A percentile compares a stretch with the other conserved stretches of the same genome.
Evolutionary conservation across 495 filamentous ascomycete species (phyloP).

Genomic region (Terfezia boudieri): DNA sequence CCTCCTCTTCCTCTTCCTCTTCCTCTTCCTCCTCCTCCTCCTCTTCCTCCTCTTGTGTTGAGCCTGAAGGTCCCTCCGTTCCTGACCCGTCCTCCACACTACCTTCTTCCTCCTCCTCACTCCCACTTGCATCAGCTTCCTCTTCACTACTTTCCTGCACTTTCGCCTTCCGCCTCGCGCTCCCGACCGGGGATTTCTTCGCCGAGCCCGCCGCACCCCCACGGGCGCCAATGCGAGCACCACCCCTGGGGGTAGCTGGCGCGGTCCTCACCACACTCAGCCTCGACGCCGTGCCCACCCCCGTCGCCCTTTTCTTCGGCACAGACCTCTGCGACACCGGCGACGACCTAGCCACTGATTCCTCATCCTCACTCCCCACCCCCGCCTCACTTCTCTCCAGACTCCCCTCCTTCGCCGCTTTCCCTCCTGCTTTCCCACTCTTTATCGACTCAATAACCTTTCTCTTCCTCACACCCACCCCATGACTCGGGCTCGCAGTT

Average conservation of each 20-base stretch:
- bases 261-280: not conserved
- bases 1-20: not conserved
- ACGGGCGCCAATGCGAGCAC: not conserved
- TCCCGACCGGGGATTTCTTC: not conserved
- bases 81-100: not conserved
- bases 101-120: not conserved
- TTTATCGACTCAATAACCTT: conserved; percentile 20
- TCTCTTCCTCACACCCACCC: conserved; percentile 24
- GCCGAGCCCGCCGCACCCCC: not conserved
- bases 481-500: conserved; percentile 33
- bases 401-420: conserved; percentile 17
- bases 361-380: conserved; percentile 5
- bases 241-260: not conserved
- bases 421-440: conserved; percentile 33
- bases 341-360: not conserved
- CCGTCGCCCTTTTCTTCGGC: not conserved
- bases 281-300: not conserved
- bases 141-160: not conserved
- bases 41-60: not conserved
- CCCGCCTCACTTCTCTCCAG: conserved; percentile 5
- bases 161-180: not conserved
- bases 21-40: not conserved
- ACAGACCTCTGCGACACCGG: not conserved
- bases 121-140: not conserved
- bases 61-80: not conserved